Conservation (phyloP, 1,284 basidiomycete genomes). For the Quambalaria eucalypti region DNA sequence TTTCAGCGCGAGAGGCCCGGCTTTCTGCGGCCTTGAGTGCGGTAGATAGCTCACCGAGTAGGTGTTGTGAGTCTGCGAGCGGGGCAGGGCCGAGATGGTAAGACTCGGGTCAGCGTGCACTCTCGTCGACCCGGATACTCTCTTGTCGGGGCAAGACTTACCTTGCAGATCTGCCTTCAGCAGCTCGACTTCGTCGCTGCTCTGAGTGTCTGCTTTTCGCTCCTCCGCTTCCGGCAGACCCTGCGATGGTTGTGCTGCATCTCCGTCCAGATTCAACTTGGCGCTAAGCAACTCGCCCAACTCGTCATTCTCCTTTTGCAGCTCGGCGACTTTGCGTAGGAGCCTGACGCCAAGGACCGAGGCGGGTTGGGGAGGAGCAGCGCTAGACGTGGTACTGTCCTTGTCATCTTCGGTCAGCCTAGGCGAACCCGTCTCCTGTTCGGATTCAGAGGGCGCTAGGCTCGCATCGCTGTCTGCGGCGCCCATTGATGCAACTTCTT, state of each 20-base stretch:
- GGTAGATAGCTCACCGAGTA: neutral
- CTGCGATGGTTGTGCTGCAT: neutral
- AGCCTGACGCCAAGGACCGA: constrained; percentile 27
- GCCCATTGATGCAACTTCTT: no score
- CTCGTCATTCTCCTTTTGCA: constrained; percentile 10
- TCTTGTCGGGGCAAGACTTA: no score
- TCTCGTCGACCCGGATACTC: no score
- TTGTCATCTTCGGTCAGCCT: neutral
- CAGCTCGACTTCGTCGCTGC: neutral
- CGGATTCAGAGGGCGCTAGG: neutral
- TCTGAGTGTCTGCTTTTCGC: neutral
- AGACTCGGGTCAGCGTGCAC: no score
- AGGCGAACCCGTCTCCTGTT: neutral
- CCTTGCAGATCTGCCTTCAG: neutral
- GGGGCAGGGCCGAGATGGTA: no score
- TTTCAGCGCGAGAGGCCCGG: neutral
- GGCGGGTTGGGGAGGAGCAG: neutral
- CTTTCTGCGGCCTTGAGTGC: neutral
- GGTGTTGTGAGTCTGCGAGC: neutral
- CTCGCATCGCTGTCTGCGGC: neutral
- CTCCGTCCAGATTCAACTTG: neutral
- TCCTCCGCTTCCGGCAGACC: neutral
- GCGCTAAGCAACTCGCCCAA: neutral
- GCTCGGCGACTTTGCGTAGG: constrained; percentile 17
- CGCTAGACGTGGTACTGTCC: neutral